Conservation (phyloP, 306 rosid genomes). For the Comarum palustre region DNA sequence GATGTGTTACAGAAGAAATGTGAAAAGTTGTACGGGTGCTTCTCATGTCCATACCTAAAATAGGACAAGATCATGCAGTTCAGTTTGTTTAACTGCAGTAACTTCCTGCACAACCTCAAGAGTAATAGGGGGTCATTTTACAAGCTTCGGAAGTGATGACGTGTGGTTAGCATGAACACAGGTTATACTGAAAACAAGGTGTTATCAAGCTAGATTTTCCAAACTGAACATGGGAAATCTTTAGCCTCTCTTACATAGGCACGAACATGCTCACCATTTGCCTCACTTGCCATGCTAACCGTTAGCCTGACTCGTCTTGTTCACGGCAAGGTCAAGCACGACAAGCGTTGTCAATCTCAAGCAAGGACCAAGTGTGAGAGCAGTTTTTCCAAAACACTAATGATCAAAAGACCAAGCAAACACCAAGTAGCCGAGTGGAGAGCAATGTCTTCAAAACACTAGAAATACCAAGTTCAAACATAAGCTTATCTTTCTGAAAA, state of each 20-base stretch:
- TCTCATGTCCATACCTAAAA: background rate
- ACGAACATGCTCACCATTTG: too few species aligned
- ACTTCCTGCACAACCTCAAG: background rate
- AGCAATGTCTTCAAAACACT: background rate
- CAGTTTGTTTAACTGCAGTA: background rate
- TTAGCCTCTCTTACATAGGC: too few species aligned
- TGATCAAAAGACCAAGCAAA: too few species aligned
- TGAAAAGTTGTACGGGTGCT: background rate
- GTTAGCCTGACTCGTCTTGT: too few species aligned
- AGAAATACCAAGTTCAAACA: background rate
- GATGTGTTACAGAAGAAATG: background rate
- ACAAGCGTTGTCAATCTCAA: background rate
- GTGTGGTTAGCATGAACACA: too few species aligned
- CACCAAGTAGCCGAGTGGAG: background rate
- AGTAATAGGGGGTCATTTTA: too few species aligned
- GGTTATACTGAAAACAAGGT: too few species aligned
- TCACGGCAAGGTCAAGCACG: background rate
- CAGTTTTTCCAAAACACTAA: too few species aligned
- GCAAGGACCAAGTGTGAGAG: background rate
- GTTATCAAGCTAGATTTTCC: too few species aligned
- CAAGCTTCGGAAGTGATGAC: too few species aligned
- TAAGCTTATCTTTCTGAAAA: background rate
- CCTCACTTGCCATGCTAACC: too few species aligned
- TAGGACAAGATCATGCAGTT: background rate
- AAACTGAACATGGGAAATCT: too few species aligned